These are phyloP conservation scores for Butyriboletus loyo DNA, from an alignment of 768 basidiomycete species.

Conservation along the genomic window DNA sequence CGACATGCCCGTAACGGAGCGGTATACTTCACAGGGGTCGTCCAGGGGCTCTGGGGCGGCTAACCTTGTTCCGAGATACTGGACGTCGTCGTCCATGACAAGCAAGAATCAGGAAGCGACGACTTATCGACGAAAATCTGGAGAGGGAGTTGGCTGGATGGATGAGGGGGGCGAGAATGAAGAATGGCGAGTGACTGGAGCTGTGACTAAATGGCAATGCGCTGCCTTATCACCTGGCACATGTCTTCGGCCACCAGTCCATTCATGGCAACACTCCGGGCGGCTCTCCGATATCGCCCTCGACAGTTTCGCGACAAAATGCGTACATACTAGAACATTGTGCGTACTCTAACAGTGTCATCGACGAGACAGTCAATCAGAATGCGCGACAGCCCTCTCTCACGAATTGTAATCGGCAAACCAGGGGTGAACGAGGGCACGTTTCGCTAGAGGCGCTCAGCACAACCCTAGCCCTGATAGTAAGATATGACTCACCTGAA, in stretches of 20 bases:
- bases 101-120: neutral
- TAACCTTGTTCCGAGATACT: constrained; percentile 50
- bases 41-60: constrained; percentile 29
- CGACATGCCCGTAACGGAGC: constrained; percentile 45
- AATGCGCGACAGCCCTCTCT: constrained; percentile 4
- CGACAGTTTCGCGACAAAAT: neutral
- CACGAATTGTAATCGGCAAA: constrained; percentile 46
- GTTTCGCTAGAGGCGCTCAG: constrained; percentile 45
- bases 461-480: neutral
- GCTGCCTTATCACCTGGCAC: constrained; percentile 26
- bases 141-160: neutral
- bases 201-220: constrained; percentile 34
- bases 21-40: constrained; percentile 24
- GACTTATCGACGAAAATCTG: neutral
- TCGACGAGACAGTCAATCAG: neutral
- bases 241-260: constrained; percentile 20
- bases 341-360: constrained; percentile 20
- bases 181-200: constrained; percentile 18
- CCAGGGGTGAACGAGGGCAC: constrained; percentile 50
- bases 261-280: constrained; percentile 26
- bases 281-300: constrained; percentile 2
- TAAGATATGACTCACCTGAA: constrained; percentile 57
- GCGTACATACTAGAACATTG: constrained; percentile 25
- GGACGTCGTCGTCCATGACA: constrained; percentile 57
- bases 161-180: constrained; percentile 15